Evolutionary conservation across 1,284 basidiomycete genomes (phyloP), one percentile per base, ranked within the genome.

Genomic region (Cystobasidium sp.): DNA sequence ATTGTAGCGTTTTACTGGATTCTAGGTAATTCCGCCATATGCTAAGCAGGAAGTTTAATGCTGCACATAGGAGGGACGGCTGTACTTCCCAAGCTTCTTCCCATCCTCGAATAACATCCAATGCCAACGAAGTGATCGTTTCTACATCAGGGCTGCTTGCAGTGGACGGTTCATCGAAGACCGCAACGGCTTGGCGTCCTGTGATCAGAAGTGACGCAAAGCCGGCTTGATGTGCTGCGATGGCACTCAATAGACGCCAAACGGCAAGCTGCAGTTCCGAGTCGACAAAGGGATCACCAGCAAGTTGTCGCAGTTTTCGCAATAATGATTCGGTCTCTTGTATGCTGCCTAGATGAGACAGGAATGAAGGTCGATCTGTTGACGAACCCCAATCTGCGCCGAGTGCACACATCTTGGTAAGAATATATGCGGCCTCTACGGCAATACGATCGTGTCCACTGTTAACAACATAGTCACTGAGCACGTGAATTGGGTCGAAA

Each of bases 151-250:
- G 31, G 10, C n/a, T 22, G 39, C 43, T 37, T 10, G 6, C 31
- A n/a, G 63, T 1, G 22, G 44, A 51, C 6, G 20, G 9, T 14
- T 22, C 2, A 37, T 22, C 51, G 4, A 14, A n/a, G 46, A 39
- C 41, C 9, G 59, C 69, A 4, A 73, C 41, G 6, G 70, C 53
- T 47, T 87, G 82, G 88, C 87, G 86, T 1, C 89, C 94, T 0
- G 88, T 88, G 66, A 93, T 88, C 74, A 96, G 90, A 18, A 97
- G 85, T 56, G 88, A 87, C 0, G 92, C 92, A 6, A 97, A 85
- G 0, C 94, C 93, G 0, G 94, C 93, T 80, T 96, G 93, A 71
- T 89, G 90, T 76, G 92, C 89, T 22, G 94, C 88, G 3, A 93
- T 89, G 14, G 92, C 86, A 0, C 90, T 86, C 81, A 6, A 91